Evolutionary conservation across 352 stramenopile species (phyloP), one percentile per base, ranked within the genome.

Genomic region (Saprolegnia parasitica): DNA sequence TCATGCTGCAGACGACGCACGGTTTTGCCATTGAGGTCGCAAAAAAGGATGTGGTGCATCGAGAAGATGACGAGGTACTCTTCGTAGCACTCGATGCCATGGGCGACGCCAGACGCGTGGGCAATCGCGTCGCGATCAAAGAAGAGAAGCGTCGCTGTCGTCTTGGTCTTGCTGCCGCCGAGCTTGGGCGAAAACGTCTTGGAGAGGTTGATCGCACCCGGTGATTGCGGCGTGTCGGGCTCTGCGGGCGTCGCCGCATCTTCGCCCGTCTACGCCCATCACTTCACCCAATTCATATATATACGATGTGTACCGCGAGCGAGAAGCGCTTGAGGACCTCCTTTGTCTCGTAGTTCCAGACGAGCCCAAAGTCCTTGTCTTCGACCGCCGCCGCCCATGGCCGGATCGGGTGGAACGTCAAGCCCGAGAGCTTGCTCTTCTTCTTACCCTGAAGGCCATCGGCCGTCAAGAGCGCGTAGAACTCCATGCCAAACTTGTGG

Each of bases 281-380:
- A 26, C 54, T 11, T 62, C 56, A 49, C 78, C 71, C 32, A 64
- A 40, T 11, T 72, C 65, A 23, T 76, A 64, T 18, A 10, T 4
- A 60, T 60, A 81, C 72, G 29, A 76, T 74, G 0, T 79, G 81
- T 26, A 83, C 79, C 13, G 84, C 78, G 21, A 91, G 73, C 46
- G 83, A 84, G 45, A 93, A 91, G 68, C 88, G 79, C 18, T 70
- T 72, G 32, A 92, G 74, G 15, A 84, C 57, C 39, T 93, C 83
- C 0, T 74, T 74, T 1, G 80, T 90, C 45, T 91, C 81, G 24
- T 86, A 88, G 75, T 91, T 84, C 86, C 84, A 92, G 1, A 91
- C 80, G 23, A 88, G 21, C 0, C 81, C 81, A 13, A 62, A 72
- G 5, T 85, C 82, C 56, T 86, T 91, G 13, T 77, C 67, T 39